A percentile compares a stretch with the other conserved stretches of the same genome.
Evolutionary conservation across 768 basidiomycete genomes (phyloP).

Genomic region (Leucocoprinus birnbaumii): DNA sequence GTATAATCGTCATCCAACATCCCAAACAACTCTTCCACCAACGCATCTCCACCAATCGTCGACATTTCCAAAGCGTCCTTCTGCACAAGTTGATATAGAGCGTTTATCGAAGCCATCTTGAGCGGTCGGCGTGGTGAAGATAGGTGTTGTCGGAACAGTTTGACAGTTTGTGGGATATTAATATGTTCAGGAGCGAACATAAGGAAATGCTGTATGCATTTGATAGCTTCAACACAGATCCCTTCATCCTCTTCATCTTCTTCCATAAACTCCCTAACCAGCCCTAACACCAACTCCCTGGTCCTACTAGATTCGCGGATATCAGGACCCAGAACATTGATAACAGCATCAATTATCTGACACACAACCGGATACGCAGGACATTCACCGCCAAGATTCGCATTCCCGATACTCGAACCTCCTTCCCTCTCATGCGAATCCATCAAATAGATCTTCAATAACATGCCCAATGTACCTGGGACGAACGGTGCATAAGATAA

Average conservation of each 20-base stretch:
- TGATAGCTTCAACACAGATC: constrained; percentile 90
- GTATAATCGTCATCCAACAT: constrained; percentile 90
- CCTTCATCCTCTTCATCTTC: constrained; percentile 89
- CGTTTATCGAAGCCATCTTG: constrained; percentile 93
- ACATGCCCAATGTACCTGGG: constrained; percentile 82
- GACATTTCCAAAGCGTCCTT: constrained; percentile 91
- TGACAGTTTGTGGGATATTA: constrained; percentile 76
- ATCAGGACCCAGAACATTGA: constrained; percentile 93
- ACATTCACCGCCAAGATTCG: constrained; percentile 86
- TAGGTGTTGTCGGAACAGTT: constrained; percentile 75
- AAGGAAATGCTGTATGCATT: constrained; percentile 93
- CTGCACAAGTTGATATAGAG: constrained; percentile 95
- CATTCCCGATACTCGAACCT: constrained; percentile 67
- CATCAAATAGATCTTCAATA: constrained; percentile 84
- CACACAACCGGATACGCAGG: constrained; percentile 92
- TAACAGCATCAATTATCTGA: constrained; percentile 88
- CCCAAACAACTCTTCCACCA: constrained; percentile 93
- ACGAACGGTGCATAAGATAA: constrained; percentile 90
- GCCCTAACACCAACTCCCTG: constrained; percentile 75
- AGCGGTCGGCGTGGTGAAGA: constrained; percentile 79
- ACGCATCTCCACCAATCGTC: constrained; percentile 86
- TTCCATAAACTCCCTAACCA: constrained; percentile 80
- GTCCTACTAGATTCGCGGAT: constrained; percentile 85
- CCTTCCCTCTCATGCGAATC: constrained; percentile 94
- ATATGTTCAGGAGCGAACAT: constrained; percentile 92